Percentiles rank a stretch among this genome's conserved stretches.
Evolutionary conservation across 768 basidiomycete genomes (phyloP).

Genomic region (Neoboletus subvelutipes): DNA sequence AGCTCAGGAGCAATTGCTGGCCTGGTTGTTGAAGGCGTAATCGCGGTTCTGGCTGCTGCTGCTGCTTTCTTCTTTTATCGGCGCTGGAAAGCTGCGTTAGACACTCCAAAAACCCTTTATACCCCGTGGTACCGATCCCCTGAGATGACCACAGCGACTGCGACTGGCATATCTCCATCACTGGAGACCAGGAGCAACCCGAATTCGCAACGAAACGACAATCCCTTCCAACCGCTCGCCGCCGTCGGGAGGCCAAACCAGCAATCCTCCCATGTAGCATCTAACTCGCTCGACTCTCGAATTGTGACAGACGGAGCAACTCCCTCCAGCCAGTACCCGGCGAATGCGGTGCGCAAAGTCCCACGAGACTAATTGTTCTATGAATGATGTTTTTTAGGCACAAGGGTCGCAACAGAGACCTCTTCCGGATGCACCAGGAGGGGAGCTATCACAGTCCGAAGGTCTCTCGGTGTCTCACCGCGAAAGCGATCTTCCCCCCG

Average conservation of each 20-base stretch:
- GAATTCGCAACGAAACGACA: background rate
- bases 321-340: background rate
- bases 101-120: background rate
- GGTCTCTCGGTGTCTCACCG: background rate
- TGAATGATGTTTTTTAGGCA: constrained; percentile 6
- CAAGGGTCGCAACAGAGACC: constrained; percentile 1
- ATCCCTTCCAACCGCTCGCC: background rate
- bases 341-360: constrained; percentile 13
- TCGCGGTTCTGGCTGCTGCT: constrained; percentile 14
- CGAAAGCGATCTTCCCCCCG: constrained; percentile 11
- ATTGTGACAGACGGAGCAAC: background rate
- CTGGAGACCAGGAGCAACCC: constrained; percentile 3
- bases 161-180: constrained; percentile 9
- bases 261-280: background rate
- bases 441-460: background rate
- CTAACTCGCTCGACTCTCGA: background rate
- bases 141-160: background rate
- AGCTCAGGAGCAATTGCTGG: constrained; percentile 26
- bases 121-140: constrained; percentile 3
- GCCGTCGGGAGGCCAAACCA: background rate
- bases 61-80: constrained; percentile 22
- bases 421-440: constrained; percentile 6
- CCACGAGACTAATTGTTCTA: background rate
- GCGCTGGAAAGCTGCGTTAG: constrained; percentile 20
- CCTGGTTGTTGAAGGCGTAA: constrained; percentile 14